These are phyloP conservation scores for Globisporangium canariense DNA, from an alignment of 352 stramenopile genomes.

Conservation along the genomic window DNA sequence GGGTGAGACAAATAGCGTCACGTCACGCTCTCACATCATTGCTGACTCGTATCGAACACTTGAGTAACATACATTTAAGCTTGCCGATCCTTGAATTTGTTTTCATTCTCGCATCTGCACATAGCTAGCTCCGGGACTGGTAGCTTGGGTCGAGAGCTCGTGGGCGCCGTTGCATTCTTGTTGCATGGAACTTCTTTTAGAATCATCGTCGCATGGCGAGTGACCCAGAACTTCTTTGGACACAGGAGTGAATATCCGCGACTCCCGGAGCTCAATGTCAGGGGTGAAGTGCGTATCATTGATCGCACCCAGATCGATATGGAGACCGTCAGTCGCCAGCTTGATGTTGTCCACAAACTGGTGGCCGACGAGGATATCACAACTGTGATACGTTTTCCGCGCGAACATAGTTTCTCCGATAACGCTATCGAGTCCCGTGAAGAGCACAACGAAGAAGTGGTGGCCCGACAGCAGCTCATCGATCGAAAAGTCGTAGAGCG, in stretches of 20 bases:
- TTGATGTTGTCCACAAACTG: slow-evolving; percentile 67
- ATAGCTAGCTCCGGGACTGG: neutral
- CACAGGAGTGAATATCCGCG: slow-evolving; percentile 16
- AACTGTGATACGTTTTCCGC: slow-evolving; percentile 56
- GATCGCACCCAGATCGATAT: slow-evolving; percentile 54
- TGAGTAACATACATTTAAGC: neutral
- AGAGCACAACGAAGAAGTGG: slow-evolving; percentile 55
- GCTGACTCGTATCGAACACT: neutral
- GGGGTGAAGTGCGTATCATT: slow-evolving; percentile 42
- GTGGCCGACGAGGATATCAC: slow-evolving; percentile 53
- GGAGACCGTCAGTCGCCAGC: slow-evolving; percentile 41
- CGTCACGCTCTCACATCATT: neutral
- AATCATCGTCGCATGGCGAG: neutral
- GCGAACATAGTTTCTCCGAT: slow-evolving; percentile 63
- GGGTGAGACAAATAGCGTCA: neutral
- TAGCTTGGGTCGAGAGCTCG: neutral
- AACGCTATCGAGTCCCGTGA: slow-evolving; percentile 47
- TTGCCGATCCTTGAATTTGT: neutral
- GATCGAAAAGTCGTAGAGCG: slow-evolving; percentile 37
- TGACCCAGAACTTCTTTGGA: neutral
- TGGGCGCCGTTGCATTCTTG: neutral
- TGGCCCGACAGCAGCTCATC: slow-evolving; percentile 45
- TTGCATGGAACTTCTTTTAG: neutral
- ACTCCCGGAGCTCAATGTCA: slow-evolving; percentile 27
- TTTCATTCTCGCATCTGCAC: neutral